A percentile compares a stretch with the other conserved stretches of the same genome.
phyloP scores from a whole-genome alignment of 2,329 filamentous ascomycete genomes.

The Microascus cirrosus region DNA sequence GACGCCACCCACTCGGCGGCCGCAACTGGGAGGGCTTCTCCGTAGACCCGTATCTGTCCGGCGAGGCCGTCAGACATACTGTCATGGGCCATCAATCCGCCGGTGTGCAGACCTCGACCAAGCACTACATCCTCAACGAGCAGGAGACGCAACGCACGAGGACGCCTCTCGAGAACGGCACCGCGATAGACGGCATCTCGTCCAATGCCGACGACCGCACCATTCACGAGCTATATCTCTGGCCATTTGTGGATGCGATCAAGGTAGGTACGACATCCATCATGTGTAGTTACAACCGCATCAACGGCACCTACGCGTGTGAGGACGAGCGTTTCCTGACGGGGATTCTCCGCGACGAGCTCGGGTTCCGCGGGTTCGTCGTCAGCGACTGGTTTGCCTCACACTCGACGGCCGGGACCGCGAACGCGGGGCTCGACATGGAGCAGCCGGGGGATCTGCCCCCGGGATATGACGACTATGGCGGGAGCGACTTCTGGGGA shows the following conservation, averaged over 20 bases:
- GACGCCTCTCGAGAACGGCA: slow-evolving; percentile 42
- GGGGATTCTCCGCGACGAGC: slow-evolving; percentile 63
- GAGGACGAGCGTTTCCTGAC: slow-evolving; percentile 71
- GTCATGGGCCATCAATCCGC: slow-evolving; percentile 72
- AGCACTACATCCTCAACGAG: slow-evolving; percentile 65
- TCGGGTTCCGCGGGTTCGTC: slow-evolving; percentile 73
- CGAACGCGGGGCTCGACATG: slow-evolving; percentile 71
- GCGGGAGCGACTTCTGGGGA: slow-evolving; percentile 40
- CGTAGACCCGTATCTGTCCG: slow-evolving; percentile 65
- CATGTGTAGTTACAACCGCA: slow-evolving; percentile 63
- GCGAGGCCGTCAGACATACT: slow-evolving; percentile 58
- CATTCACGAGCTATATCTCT: slow-evolving; percentile 65
- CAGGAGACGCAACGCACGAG: slow-evolving; percentile 65
- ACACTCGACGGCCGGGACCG: slow-evolving; percentile 55
- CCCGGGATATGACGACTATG: no score
- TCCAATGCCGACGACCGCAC: slow-evolving; percentile 62
- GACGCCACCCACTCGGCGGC: slow-evolving; percentile 31
- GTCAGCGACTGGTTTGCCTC: slow-evolving; percentile 75
- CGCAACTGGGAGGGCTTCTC: slow-evolving; percentile 58
- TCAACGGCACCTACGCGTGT: slow-evolving; percentile 73
- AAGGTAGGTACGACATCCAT: slow-evolving; percentile 52
- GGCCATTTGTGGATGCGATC: slow-evolving; percentile 68
- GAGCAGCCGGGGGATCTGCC: slow-evolving; percentile 65
- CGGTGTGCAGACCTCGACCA: slow-evolving; percentile 73
- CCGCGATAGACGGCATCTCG: slow-evolving; percentile 35